Evolutionary conservation across 1,139 yeast species (phyloP).

Genomic region (Debaryomyces coudertii): DNA sequence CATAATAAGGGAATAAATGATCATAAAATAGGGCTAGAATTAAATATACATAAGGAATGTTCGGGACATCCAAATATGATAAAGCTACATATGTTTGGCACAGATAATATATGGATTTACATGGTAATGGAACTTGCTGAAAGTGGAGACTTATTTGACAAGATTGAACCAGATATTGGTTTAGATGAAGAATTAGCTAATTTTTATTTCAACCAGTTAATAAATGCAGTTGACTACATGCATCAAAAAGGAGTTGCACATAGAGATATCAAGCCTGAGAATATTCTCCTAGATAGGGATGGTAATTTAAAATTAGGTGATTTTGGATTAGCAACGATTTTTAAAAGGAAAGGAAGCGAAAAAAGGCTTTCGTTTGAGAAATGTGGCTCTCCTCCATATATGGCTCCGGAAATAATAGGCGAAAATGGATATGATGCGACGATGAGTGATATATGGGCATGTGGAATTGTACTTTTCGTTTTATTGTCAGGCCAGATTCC

Average conservation of each 20-base stretch:
- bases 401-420: conserved; percentile 84
- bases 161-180: conserved; percentile 74
- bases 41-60: conserved; percentile 56
- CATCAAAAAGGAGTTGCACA: conserved; percentile 83
- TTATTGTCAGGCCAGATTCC: conserved; percentile 64
- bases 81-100: conserved; percentile 52
- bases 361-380: conserved; percentile 48
- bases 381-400: conserved; percentile 92
- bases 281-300: conserved; percentile 78
- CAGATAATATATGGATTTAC: conserved; percentile 58
- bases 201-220: conserved; percentile 64
- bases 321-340: conserved; percentile 84
- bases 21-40: conserved; percentile 54
- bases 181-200: conserved; percentile 68
- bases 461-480: conserved; percentile 63
- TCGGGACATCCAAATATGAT: conserved; percentile 61
- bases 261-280: conserved; percentile 83
- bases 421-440: conserved; percentile 81
- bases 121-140: conserved; percentile 66
- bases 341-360: conserved; percentile 66
- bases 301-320: conserved; percentile 89
- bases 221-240: conserved; percentile 76
- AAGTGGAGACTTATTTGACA: conserved; percentile 74
- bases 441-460: conserved; percentile 73
- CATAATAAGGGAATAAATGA: conserved; percentile 45